Evolutionary conservation across 2,329 filamentous ascomycete genomes (phyloP).

Genomic region (Paraphaeosphaeria minitans): DNA sequence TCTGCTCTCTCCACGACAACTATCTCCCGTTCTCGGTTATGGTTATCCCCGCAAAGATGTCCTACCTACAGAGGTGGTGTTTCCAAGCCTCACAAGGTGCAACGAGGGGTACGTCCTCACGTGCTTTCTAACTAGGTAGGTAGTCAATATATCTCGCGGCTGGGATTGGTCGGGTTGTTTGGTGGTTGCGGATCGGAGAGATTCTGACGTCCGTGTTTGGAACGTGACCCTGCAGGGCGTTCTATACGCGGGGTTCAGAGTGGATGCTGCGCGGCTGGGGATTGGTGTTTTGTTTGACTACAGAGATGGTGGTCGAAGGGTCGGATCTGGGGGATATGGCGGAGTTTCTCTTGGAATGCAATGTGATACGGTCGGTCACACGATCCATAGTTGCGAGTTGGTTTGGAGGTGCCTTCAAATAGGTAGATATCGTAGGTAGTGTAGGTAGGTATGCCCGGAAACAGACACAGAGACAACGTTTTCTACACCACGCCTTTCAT

Average conservation of each 20-base stretch:
- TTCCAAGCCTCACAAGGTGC: too few relatives aligned
- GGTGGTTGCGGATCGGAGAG: constrained; percentile 5
- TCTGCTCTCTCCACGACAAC: neutral
- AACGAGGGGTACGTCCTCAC: neutral
- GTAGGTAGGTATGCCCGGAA: neutral
- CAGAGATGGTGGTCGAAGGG: too few relatives aligned
- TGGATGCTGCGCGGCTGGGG: neutral
- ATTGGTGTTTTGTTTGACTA: neutral
- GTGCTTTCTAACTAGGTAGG: neutral
- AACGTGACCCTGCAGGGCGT: constrained; percentile 8
- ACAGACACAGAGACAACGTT: neutral
- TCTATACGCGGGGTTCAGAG: neutral
- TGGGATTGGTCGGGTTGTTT: neutral
- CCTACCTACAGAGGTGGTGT: too few relatives aligned
- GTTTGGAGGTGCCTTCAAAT: neutral
- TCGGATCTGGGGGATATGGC: too few relatives aligned
- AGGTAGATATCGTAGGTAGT: too few relatives aligned
- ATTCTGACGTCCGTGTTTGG: neutral
- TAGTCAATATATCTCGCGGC: neutral
- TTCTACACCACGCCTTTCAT: constrained; percentile 34
- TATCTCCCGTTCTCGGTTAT: neutral
- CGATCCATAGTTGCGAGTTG: neutral
- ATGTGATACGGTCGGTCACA: too few relatives aligned
- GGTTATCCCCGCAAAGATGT: too few relatives aligned
- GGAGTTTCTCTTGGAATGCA: too few relatives aligned